Base-by-base conservation (phyloP, 768 basidiomycete species). In the Podaxis carcinomalis region DNA sequence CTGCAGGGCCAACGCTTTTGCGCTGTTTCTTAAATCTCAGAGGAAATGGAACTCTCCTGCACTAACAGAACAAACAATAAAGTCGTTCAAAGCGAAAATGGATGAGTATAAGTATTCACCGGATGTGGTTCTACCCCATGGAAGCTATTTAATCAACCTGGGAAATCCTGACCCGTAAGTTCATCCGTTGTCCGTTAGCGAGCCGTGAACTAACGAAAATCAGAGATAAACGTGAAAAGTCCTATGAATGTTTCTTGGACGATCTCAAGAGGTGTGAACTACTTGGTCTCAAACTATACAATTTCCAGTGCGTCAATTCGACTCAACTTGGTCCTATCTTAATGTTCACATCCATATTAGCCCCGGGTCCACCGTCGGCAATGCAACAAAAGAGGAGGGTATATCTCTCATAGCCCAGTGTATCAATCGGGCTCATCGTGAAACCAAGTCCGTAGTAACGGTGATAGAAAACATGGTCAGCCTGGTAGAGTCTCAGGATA, bases 391-490 rank as follows among this genome's bases (percentile, higher is more conserved):
- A 3, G 83, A 85, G 49, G 79, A 85, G 32, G 86, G 86, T 3
- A 81, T 90, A 57, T 72, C 80, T 5, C 72, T 79, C 7, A 86
- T 95, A 16, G 92, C 91, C 0, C 79, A 84, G 40, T 86, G 83
- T 56, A 79, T 95, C 63, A 93, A 95, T 63, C 77, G 80, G 14
- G 92, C 88, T 0, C 92, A 94, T 67, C 68, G 68, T 52, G 79
- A 74, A 63, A 92, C 89, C 0, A 70, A 73, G 9, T 73, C 66
- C 5, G 83, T 93, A 6, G 79, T 83, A 1, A 80, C 78, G 9
- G 87, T 95, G 5, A 73, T 95, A 3, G 93, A 95, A 71, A 93
- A 91, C 67, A 95, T 95, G 93, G 93, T 82, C 52, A 44, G 69
- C 52, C 7, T 3, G 42, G 16, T 2, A 16, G 61, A n/a, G 6